phyloP scores from a whole-genome alignment of 2,329 filamentous ascomycete genomes.

The Chaetomium sp. region DNA sequence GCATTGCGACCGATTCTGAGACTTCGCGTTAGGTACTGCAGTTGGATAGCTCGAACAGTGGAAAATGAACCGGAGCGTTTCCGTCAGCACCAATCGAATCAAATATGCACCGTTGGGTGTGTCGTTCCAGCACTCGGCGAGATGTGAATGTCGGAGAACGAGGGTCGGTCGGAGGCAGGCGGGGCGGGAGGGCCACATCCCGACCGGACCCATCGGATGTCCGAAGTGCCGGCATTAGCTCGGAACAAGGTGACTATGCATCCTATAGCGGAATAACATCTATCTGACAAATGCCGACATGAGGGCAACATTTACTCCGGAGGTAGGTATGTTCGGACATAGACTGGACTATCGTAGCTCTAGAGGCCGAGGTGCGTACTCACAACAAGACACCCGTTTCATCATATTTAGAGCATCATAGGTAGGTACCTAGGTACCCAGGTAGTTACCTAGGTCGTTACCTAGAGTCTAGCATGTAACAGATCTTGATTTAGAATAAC shows the following conservation, averaged over 20 bases:
- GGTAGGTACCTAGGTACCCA: neutral
- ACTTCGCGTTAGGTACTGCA: neutral
- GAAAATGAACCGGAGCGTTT: neutral
- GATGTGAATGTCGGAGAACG: neutral
- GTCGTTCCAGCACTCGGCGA: neutral
- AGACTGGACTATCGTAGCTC: no score
- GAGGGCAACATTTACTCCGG: neutral
- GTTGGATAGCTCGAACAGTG: neutral
- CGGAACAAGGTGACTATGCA: neutral
- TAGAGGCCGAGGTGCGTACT: no score
- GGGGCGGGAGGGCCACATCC: slow-evolving; percentile 15
- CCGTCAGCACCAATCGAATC: neutral
- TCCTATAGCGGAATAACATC: neutral
- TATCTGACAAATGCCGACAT: neutral
- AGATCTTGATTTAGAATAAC: no score
- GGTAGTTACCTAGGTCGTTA: no score
- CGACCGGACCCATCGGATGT: neutral
- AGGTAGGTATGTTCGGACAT: neutral
- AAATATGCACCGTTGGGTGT: neutral
- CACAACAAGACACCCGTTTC: no score
- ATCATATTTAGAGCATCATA: no score
- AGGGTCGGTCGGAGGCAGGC: neutral
- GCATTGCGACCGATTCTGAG: slow-evolving; percentile 11
- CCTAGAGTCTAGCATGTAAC: no score
- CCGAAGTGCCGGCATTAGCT: neutral